Evolutionary conservation across 768 basidiomycete species (phyloP).

Genomic region (Rhizopogon sp.): DNA sequence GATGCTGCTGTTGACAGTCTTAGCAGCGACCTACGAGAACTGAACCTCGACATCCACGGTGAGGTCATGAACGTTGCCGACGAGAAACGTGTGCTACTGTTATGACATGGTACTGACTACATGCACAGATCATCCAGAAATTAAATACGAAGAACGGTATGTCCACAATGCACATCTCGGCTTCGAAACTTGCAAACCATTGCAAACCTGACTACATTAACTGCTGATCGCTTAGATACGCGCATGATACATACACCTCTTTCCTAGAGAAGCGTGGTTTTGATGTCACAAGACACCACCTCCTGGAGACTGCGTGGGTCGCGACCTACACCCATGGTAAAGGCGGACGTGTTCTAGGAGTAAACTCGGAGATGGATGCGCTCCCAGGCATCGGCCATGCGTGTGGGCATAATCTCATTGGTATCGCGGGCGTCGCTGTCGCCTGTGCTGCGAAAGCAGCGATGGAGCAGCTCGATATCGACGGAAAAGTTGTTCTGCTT

Average conservation of each 20-base stretch:
- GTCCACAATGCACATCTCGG: conserved; percentile 4
- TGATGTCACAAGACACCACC: conserved; percentile 53
- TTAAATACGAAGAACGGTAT: conserved; percentile 57
- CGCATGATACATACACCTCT: conserved; percentile 63
- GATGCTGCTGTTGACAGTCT: conserved; percentile 44
- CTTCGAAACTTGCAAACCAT: not conserved
- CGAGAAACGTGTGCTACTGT: not conserved
- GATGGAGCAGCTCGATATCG: conserved; percentile 54
- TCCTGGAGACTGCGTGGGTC: conserved; percentile 70
- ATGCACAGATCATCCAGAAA: conserved; percentile 59
- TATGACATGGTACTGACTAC: not conserved
- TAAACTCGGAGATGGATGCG: conserved; percentile 82
- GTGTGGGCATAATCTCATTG: conserved; percentile 83
- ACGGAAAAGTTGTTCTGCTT: conserved; percentile 65
- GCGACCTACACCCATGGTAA: conserved; percentile 60
- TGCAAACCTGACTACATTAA: not conserved
- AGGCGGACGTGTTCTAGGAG: conserved; percentile 66
- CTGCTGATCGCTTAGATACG: conserved; percentile 39
- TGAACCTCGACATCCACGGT: conserved; percentile 75
- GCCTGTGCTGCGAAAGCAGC: conserved; percentile 65
- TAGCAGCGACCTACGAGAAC: conserved; percentile 43
- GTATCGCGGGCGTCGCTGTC: conserved; percentile 68
- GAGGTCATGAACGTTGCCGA: not conserved
- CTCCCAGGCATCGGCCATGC: conserved; percentile 59
- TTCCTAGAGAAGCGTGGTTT: conserved; percentile 69